Base-by-base conservation (phyloP, 768 basidiomycete genomes). In the Pisolithus microcarpus region DNA sequence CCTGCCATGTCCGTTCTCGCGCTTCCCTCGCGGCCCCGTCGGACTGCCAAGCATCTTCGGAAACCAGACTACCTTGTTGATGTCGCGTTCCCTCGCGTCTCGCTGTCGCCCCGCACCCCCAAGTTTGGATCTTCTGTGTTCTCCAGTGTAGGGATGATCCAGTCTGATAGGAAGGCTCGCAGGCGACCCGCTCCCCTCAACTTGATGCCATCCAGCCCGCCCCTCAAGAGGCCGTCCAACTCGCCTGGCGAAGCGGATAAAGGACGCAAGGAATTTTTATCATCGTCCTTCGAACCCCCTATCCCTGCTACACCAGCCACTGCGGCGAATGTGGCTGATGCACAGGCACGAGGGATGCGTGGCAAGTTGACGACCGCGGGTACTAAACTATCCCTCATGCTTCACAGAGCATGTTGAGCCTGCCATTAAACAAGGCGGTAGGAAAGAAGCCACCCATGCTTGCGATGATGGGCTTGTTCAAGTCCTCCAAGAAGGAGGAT, bases 111-210 rank as follows among this genome's bases (percentile, higher is more conserved):
- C n/a, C 55, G 52, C 39, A 59, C 55, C 37, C 48, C 61, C 36
- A 57, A 49, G 9, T 51, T 44, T 43, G 38, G 45, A n/a, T 46
- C 56, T 13, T 49, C 58, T 19, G 24, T 59, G 4, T 39, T 55
- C 13, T 18, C 48, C 9, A 38, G 53, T 38, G 28, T 47, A 10
- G 43, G 36, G 24, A 31, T 48, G 3, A 28, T 34, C 28, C 60
- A 56, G 16, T 49, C 52, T 19, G 65, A 54, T 46, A 64, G 64
- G 26, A 70, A 66, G 50, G 62, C 64, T 15, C 65, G 73, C 50
- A 66, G 69, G 43, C 68, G 75, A 0, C 75, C 75, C 13, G 67
- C 72, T 3, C 75, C 75, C 0, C 67, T 77, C 54, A 70, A 63
- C 34, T 67, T 77, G 40, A 58, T 55, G 8, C 70, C 64, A 5